These are phyloP conservation scores for Cichorium intybus DNA, from an alignment of 140 eudicot genomes.

Conservation along the genomic window DNA sequence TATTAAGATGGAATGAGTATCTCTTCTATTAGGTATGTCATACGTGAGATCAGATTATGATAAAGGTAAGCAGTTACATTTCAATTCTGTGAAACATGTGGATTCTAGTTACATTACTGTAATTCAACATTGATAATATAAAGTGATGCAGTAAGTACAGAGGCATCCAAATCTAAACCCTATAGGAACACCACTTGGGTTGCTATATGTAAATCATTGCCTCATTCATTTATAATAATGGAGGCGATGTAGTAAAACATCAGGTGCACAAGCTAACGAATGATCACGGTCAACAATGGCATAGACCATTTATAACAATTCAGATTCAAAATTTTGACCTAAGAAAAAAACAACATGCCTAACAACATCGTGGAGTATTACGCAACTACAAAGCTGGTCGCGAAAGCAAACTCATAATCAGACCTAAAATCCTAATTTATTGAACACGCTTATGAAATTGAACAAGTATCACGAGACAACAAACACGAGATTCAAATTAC, in stretches of 20 bases:
- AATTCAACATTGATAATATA: conserved; percentile 6
- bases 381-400: conserved; percentile 2
- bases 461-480: neutral
- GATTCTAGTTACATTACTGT: neutral
- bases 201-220: neutral
- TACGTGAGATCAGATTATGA: neutral
- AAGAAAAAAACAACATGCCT: neutral
- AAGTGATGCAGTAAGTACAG: too few species aligned
- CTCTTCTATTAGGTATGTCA: conserved; percentile 16
- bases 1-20: conserved; percentile 9
- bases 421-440: neutral
- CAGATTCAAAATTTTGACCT: neutral
- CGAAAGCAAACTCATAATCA: neutral
- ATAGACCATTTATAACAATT: neutral
- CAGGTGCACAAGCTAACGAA: neutral
- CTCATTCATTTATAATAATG: neutral
- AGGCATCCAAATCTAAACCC: conserved; percentile 6
- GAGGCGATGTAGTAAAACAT: neutral
- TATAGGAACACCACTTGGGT: neutral
- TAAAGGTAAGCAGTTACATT: conserved; percentile 21
- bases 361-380: neutral
- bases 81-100: neutral
- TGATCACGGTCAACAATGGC: neutral
- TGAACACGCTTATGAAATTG: neutral
- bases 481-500: conserved; percentile 3